Percentiles rank a stretch among this genome's conserved stretches.
Evolutionary conservation across 1,139 yeast species (phyloP).

Genomic region (Entelexis sorbosivorans): DNA sequence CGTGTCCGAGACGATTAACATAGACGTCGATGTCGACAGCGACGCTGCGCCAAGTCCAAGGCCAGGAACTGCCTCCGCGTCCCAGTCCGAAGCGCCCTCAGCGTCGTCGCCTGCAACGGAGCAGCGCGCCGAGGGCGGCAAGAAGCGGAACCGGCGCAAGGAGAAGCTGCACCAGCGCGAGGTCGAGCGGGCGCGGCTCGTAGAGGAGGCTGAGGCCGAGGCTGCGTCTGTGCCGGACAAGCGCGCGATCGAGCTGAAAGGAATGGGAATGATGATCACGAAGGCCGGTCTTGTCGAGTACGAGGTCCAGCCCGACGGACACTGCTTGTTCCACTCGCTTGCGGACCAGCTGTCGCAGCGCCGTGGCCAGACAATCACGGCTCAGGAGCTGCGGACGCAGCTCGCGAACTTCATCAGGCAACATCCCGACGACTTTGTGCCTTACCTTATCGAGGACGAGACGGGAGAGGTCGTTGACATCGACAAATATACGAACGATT

Average conservation of each 20-base stretch:
- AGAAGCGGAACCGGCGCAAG: conserved; percentile 61
- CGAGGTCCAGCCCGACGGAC: conserved; percentile 77
- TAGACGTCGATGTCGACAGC: neutral
- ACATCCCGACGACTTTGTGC: conserved; percentile 60
- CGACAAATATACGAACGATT: conserved; percentile 55
- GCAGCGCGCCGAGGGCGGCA: neutral
- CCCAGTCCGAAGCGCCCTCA: neutral
- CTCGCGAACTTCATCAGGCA: conserved; percentile 58
- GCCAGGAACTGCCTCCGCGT: neutral
- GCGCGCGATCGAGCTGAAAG: conserved; percentile 58
- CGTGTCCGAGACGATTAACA: neutral
- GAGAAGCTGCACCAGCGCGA: conserved; percentile 69
- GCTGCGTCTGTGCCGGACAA: conserved; percentile 57
- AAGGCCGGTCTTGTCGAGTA: conserved; percentile 41
- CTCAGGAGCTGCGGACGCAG: conserved; percentile 46
- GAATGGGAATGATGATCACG: conserved; percentile 44
- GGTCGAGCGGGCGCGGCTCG: conserved; percentile 52
- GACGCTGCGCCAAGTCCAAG: neutral
- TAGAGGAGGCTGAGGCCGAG: conserved; percentile 60
- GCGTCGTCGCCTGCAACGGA: neutral
- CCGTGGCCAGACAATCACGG: conserved; percentile 35
- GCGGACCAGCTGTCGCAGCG: conserved; percentile 59
- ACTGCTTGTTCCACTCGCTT: conserved; percentile 80
- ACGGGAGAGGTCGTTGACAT: conserved; percentile 54
- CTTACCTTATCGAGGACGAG: conserved; percentile 70